These are phyloP conservation scores for Craterostigma plantagineum DNA, from an alignment of 257 asterid species.

Conservation along the genomic window DNA sequence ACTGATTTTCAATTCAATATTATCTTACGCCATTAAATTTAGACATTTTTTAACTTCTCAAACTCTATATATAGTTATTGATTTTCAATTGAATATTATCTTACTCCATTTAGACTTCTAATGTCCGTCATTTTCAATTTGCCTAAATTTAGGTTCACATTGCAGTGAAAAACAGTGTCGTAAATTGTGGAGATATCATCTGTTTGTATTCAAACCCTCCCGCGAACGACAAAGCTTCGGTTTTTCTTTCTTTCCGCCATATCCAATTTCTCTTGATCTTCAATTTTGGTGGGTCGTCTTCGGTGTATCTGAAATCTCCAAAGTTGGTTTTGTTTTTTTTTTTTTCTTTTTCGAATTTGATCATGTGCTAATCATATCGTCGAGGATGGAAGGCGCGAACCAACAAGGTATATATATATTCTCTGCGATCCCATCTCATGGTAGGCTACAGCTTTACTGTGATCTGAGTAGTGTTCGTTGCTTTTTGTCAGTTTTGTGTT, in stretches of 20 bases:
- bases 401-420: conserved; percentile 47
- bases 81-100: too few relatives aligned
- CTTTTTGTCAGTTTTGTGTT: not conserved
- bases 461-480: too few relatives aligned
- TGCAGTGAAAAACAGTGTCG: too few relatives aligned
- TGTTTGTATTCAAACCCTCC: conserved; percentile 42
- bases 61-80: too few relatives aligned
- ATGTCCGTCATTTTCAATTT: too few relatives aligned
- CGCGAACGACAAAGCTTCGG: conserved; percentile 21
- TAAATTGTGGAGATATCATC: too few relatives aligned
- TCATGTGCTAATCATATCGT: conserved; percentile 9
- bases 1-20: too few relatives aligned
- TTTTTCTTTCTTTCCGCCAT: conserved; percentile 10
- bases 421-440: conserved; percentile 41
- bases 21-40: too few relatives aligned
- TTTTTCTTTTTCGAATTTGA: conserved; percentile 15
- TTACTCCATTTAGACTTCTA: too few relatives aligned
- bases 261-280: conserved; percentile 24
- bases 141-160: too few relatives aligned
- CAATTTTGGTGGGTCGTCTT: conserved; percentile 14
- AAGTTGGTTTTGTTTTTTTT: conserved; percentile 6
- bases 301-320: conserved; percentile 23
- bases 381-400: conserved; percentile 50
- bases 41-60: too few relatives aligned
- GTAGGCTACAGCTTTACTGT: conserved; percentile 14